Evolutionary conservation across 495 filamentous ascomycete species (phyloP), one percentile per base, ranked within the genome.

Genomic region (Cladorrhinum samala): DNA sequence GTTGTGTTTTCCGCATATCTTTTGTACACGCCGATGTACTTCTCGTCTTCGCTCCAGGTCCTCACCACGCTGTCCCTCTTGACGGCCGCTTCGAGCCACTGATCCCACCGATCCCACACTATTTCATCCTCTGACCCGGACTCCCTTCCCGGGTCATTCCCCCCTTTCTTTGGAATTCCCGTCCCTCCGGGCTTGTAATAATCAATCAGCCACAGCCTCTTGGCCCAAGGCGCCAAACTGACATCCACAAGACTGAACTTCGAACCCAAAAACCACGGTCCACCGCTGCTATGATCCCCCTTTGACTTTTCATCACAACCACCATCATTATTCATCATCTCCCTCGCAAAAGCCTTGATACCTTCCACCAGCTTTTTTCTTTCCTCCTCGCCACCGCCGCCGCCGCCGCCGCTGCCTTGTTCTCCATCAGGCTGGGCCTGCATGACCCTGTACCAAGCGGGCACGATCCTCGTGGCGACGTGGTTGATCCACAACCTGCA

Each of bases 1-100:
- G 85, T 85, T n/a, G 73, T 80, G 67, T 88, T 77, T 45, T 88
- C 83, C 13, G 83, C 84, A 75, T 89, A 89, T 49, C 82, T 68
- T 64, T 80, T 74, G 63, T 87, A 89, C 46, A 83, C 83, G 2
- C 73, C 75, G 46, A 82, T 60, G 59, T 85, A 87, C 61, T 80
- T 66, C 46, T 83, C 77, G 39, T 67, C 78, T 17, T 81, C 77
- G 56, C 84, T 87, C 68, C 72, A 81, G 0, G 82, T 89, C 60
- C 79, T 71, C 55, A 68, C 68, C 0, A 87, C 74, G 62, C 81
- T 87, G 59, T 75, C 64, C 49, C 82, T 72, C 5, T 57, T 57
- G 45, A 76, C 67, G 2, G 87, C 60, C 13, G 83, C 83, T 44
- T 67, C 68, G 21, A 78, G 53, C 84, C 83, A 89, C 49, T 62